Conservation (phyloP, 768 basidiomycete species). For the Pleurotus salmoneostramineus region DNA sequence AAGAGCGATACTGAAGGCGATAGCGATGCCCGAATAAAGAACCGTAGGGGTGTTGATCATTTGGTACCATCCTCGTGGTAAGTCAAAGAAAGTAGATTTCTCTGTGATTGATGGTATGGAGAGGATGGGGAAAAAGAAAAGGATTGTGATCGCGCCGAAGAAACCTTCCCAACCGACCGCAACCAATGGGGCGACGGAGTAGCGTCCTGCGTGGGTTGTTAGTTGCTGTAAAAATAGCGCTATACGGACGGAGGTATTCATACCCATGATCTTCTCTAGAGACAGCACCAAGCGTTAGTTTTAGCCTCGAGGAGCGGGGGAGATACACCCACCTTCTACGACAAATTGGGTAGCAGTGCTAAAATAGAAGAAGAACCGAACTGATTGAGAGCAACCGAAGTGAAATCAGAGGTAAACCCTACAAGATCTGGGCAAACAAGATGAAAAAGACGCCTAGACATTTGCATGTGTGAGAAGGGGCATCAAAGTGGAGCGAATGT, state of each 20-base stretch:
- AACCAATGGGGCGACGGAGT: constrained; percentile 82
- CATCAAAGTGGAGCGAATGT: constrained; percentile 9
- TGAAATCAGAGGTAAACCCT: constrained; percentile 21
- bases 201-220: constrained; percentile 37
- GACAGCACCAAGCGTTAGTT: constrained; percentile 7
- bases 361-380: constrained; percentile 8
- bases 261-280: constrained; percentile 84
- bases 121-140: constrained; percentile 78
- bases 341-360: constrained; percentile 93
- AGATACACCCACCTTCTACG: constrained; percentile 54
- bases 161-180: constrained; percentile 95
- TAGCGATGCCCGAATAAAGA: constrained; percentile 61
- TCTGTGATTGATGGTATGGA: constrained; percentile 64
- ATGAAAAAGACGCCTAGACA: constrained; percentile 81
- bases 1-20: constrained; percentile 70
- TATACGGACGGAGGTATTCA: constrained; percentile 9
- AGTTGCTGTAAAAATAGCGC: not conserved
- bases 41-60: constrained; percentile 77
- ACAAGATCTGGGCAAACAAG: constrained; percentile 94
- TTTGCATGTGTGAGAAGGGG: constrained; percentile 12
- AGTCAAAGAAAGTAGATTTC: constrained; percentile 76
- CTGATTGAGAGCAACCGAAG: not conserved
- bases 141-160: constrained; percentile 80
- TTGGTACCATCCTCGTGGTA: constrained; percentile 86
- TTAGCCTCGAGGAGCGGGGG: not conserved